Evolutionary conservation across 2,329 filamentous ascomycete genomes (phyloP).

Genomic region (Trichoderma sp.): DNA sequence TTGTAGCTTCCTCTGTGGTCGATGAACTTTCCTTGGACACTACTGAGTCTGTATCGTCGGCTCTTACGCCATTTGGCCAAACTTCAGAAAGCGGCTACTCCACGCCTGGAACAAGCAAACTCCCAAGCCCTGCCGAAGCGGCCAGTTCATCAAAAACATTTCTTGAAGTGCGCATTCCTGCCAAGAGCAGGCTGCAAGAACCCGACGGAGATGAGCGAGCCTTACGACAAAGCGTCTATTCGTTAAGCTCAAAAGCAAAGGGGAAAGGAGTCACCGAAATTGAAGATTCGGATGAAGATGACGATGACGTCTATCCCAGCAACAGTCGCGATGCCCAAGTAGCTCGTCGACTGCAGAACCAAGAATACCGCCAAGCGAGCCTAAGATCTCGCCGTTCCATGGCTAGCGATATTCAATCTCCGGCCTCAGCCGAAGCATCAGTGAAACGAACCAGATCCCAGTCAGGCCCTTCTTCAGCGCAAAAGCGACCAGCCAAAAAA

Average conservation of each 20-base stretch:
- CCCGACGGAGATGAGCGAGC: slow-evolving; percentile 35
- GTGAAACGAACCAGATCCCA: slow-evolving; percentile 35
- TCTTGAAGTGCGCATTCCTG: slow-evolving; percentile 38
- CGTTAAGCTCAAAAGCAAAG: slow-evolving; percentile 51
- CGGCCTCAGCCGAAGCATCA: slow-evolving; percentile 22
- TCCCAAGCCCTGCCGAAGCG: slow-evolving; percentile 39
- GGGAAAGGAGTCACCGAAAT: slow-evolving; percentile 41
- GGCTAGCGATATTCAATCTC: not conserved
- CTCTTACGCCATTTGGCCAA: slow-evolving; percentile 35
- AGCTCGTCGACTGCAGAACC: slow-evolving; percentile 41
- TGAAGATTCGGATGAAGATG: slow-evolving; percentile 44
- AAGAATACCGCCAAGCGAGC: slow-evolving; percentile 33
- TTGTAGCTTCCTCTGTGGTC: slow-evolving; percentile 3
- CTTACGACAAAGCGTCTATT: slow-evolving; percentile 48
- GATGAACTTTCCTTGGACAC: slow-evolving; percentile 10
- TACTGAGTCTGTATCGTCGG: slow-evolving; percentile 39
- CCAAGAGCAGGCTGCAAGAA: slow-evolving; percentile 25
- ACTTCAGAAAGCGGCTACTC: slow-evolving; percentile 40
- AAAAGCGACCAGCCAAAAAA: slow-evolving; percentile 36
- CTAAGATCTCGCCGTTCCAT: slow-evolving; percentile 17
- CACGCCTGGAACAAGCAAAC: slow-evolving; percentile 42
- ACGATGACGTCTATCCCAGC: slow-evolving; percentile 36
- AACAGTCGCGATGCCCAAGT: slow-evolving; percentile 34
- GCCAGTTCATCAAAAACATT: slow-evolving; percentile 19
- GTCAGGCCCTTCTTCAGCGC: slow-evolving; percentile 26